phyloP scores from a whole-genome alignment of 768 basidiomycete species.

The Holtermannia corniformis region DNA sequence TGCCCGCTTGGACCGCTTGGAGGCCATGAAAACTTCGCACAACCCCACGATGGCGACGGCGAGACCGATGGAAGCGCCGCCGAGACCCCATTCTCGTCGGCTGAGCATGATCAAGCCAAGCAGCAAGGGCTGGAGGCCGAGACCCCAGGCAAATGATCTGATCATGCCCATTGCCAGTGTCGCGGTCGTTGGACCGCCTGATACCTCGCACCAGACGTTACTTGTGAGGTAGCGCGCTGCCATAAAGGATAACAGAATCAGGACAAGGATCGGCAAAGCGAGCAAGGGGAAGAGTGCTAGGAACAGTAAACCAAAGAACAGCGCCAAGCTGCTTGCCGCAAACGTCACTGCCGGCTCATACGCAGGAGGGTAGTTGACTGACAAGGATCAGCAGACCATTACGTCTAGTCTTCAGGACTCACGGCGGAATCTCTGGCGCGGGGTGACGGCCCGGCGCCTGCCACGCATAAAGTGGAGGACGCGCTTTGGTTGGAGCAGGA shows the following conservation, averaged over 20 bases:
- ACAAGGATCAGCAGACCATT: constrained; percentile 1
- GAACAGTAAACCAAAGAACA: constrained; percentile 65
- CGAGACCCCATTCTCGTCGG: constrained; percentile 61
- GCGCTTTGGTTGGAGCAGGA: constrained; percentile 61
- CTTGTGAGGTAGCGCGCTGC: constrained; percentile 73
- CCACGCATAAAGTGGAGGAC: constrained; percentile 53
- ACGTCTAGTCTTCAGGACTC: constrained; percentile 22
- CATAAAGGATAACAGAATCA: constrained; percentile 46
- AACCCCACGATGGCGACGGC: constrained; percentile 54
- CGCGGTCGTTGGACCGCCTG: constrained; percentile 50
- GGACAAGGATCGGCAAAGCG: constrained; percentile 57
- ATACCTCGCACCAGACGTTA: constrained; percentile 65
- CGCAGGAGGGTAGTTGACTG: constrained; percentile 62
- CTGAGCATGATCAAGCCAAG: constrained; percentile 64
- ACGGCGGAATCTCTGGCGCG: constrained; percentile 71
- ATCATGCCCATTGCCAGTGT: constrained; percentile 62
- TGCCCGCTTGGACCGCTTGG: constrained; percentile 11
- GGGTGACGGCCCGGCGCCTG: constrained; percentile 58
- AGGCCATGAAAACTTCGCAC: constrained; percentile 54
- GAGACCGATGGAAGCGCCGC: constrained; percentile 48
- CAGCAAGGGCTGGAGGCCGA: constrained; percentile 64
- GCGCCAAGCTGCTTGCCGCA: constrained; percentile 55
- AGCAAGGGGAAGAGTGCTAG: constrained; percentile 67
- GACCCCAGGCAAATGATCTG: constrained; percentile 59
- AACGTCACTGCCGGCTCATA: constrained; percentile 63